Evolutionary conservation across 495 filamentous ascomycete genomes (phyloP).

Genomic region (Talaromyces thailandensis): DNA sequence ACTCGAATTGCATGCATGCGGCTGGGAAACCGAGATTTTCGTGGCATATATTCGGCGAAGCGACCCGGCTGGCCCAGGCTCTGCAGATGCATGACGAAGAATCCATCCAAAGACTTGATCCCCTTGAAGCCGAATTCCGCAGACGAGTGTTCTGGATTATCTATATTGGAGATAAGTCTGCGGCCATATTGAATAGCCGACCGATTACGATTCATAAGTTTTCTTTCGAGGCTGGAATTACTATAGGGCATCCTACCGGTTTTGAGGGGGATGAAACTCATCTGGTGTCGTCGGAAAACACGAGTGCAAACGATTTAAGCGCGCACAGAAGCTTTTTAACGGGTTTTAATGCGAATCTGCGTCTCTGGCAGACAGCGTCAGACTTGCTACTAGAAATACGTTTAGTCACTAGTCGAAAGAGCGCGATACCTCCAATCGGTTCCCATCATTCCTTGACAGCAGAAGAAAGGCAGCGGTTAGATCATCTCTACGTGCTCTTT

Average conservation of each 20-base stretch:
- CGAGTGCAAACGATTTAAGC: conserved; percentile 7
- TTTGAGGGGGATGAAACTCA: conserved; percentile 10
- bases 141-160: conserved; percentile 21
- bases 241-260: conserved; percentile 14
- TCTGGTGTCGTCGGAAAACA: conserved; percentile 7
- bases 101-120: conserved; percentile 12
- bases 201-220: conserved; percentile 21
- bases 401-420: conserved; percentile 7
- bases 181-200: conserved; percentile 18
- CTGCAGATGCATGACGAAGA: conserved; percentile 23
- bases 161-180: conserved; percentile 23
- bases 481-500: conserved; percentile 16
- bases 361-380: conserved; percentile 15
- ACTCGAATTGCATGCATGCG: conserved; percentile 22
- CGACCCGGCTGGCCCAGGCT: conserved; percentile 18
- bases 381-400: conserved; percentile 15
- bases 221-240: conserved; percentile 19
- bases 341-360: conserved; percentile 16
- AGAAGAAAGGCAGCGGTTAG: conserved; percentile 10
- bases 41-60: conserved; percentile 23
- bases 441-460: conserved; percentile 3
- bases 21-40: conserved; percentile 19
- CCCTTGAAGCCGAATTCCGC: conserved; percentile 18
- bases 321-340: conserved; percentile 9
- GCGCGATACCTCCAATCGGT: neutral